Conservation (phyloP, 345 rosid genomes). For the Eucalyptus polyanthemos region DNA sequence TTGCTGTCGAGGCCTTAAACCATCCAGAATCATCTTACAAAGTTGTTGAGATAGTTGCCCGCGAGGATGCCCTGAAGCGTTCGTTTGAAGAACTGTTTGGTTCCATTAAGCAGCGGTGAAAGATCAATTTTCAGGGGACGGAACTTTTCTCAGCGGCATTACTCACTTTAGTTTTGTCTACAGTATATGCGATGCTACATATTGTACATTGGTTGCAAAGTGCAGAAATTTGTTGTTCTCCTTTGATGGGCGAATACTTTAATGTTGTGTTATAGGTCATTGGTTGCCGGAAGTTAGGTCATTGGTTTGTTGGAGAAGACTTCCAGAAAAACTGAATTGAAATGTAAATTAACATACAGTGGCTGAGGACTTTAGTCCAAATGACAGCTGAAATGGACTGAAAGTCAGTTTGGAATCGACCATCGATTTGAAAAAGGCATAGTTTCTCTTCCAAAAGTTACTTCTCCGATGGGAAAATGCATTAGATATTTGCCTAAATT, state of each 20-base stretch:
- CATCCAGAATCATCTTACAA: constrained; percentile 59
- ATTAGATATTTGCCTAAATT: background rate
- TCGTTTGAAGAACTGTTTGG: constrained; percentile 58
- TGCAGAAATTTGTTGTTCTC: background rate
- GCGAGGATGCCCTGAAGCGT: constrained; percentile 49
- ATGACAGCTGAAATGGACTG: background rate
- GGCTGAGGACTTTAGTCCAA: background rate
- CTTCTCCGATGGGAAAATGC: background rate
- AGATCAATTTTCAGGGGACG: background rate
- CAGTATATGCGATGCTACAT: background rate
- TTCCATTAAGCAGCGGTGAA: constrained; percentile 35
- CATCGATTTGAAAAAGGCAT: background rate
- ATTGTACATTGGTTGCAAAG: background rate
- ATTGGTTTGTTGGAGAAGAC: background rate
- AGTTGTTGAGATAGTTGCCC: constrained; percentile 76
- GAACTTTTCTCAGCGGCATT: background rate
- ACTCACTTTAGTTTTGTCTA: background rate
- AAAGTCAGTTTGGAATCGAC: background rate
- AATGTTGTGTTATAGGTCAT: background rate
- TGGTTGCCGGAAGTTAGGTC: background rate
- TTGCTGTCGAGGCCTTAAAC: constrained; percentile 63
- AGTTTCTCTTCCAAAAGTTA: background rate
- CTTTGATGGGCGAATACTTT: background rate
- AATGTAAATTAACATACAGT: background rate
- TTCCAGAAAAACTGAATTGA: background rate